Base-by-base conservation (phyloP, 768 basidiomycete species). In the Peribolospora baueri region DNA sequence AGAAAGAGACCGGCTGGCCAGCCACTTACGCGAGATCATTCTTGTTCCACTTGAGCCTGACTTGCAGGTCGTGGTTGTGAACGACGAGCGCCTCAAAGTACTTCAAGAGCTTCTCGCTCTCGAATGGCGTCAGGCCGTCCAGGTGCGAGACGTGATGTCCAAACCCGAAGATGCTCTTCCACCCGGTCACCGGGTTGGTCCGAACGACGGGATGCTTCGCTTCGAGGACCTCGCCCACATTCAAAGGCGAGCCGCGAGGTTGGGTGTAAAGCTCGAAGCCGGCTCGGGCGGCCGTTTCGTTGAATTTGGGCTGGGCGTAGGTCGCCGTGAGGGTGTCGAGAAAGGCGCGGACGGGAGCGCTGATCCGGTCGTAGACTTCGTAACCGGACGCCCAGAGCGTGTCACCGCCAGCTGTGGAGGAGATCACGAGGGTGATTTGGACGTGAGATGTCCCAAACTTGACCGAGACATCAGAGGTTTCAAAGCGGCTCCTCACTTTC, bases 291-390 rank as follows among this genome's bases (percentile, higher is more conserved):
- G 70, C 76, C 4, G 51, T 37, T 7, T 64, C 60, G 40, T 59
- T 46, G 60, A 69, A 69, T 10, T 42, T 14, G 7, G 59, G 53
- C 8, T 55, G 68, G 47, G 69, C 65, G 60, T 80, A 77, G 2
- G 73, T 63, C 0, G 78, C 78, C 1, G 74, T 76, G 10, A 80
- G 65, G 6, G 75, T 74, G 61, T 78, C 76, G 47, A 80, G 67
- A 64, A 77, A 77, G 42, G 67, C 69, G 51, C 71, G 67, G 57
- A 71, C 60, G 71, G 4, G 72, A 68, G 7, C 76, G 1, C 77
- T 78, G 36, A 81, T 72, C 11, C 74, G 68, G 64, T 78, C 76
- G 65, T 79, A 81, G 7, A 76, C 77, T 61, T 77, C 51, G 46
- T 54, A 56, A 10, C 63, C 62, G 3, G 62, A 65, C 4, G 65